These are phyloP conservation scores for Tuber indicum DNA, from an alignment of 495 filamentous ascomycete species.

Conservation along the genomic window DNA sequence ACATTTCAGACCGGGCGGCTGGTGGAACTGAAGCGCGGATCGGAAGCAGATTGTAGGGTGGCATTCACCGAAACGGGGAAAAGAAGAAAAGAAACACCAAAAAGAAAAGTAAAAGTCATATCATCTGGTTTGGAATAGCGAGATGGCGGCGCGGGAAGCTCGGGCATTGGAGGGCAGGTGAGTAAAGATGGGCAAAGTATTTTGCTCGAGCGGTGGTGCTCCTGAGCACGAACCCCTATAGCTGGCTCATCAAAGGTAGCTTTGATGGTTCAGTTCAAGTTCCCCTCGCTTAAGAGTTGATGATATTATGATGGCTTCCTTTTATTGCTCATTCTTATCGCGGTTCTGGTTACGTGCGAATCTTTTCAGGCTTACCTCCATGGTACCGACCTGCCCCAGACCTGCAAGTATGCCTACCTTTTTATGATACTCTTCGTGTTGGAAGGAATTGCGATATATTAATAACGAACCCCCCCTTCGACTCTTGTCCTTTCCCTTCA, in stretches of 20 bases:
- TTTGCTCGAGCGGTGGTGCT: neutral
- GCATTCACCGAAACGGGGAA: neutral
- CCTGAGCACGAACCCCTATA: neutral
- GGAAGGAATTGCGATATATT: neutral
- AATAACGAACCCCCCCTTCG: neutral
- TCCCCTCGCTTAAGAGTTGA: neutral
- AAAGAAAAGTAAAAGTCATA: neutral
- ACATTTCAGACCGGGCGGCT: neutral
- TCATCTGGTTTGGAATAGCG: neutral
- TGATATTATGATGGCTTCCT: neutral
- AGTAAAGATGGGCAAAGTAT: too few relatives aligned
- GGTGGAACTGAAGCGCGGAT: neutral
- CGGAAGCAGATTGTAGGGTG: neutral
- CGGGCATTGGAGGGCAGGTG: neutral
- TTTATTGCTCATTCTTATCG: neutral
- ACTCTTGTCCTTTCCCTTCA: neutral
- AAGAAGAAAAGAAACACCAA: neutral
- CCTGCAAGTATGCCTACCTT: too few relatives aligned
- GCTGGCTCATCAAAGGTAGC: neutral
- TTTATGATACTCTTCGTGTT: neutral
- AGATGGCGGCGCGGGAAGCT: neutral
- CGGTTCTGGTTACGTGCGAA: too few relatives aligned
- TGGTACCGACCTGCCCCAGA: too few relatives aligned
- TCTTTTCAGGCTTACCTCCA: too few relatives aligned
- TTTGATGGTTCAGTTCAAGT: neutral